phyloP scores from a whole-genome alignment of 202 grass and related monocot genomes.

The Setaria viridis region DNA sequence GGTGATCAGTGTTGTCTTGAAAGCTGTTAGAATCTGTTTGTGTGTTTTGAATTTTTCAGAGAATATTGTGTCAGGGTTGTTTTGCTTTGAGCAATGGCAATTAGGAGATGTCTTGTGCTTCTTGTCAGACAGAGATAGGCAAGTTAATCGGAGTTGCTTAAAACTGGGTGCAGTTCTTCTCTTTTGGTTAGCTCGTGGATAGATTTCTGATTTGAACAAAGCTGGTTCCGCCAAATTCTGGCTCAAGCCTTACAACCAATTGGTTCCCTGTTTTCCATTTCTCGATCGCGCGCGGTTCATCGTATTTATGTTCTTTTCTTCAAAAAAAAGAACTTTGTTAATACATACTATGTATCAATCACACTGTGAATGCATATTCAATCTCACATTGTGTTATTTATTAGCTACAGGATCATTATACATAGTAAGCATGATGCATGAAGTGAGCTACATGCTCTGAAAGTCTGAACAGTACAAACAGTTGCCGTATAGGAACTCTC shows the following conservation, averaged over 20 bases:
- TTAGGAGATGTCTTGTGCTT: slow-evolving; percentile 46
- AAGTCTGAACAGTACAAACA: not conserved
- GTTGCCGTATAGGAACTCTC: not conserved
- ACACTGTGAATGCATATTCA: slow-evolving; percentile 2
- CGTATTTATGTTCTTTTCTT: too few relatives aligned
- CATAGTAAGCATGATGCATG: not conserved
- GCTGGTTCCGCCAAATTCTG: slow-evolving; percentile 47
- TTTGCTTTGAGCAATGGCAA: slow-evolving; percentile 60
- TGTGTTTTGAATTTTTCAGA: slow-evolving; percentile 14
- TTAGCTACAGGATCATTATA: not conserved
- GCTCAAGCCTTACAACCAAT: slow-evolving; percentile 34
- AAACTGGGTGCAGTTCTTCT: slow-evolving; percentile 33
- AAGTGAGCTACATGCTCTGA: not conserved
- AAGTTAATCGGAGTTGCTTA: slow-evolving; percentile 55
- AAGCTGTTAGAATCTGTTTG: not conserved
- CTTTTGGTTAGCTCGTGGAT: slow-evolving; percentile 46
- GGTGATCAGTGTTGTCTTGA: slow-evolving; percentile 5
- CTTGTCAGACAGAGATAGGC: slow-evolving; percentile 61
- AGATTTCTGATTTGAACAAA: slow-evolving; percentile 71
- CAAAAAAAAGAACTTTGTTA: too few relatives aligned
- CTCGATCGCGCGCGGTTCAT: not conserved
- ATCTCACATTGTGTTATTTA: slow-evolving; percentile 4
- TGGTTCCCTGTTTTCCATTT: not conserved
- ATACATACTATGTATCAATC: not conserved
- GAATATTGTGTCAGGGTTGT: slow-evolving; percentile 15